Evolutionary conservation across 2,329 filamentous ascomycete species (phyloP).

Genomic region (Lachnellula willkommii): DNA sequence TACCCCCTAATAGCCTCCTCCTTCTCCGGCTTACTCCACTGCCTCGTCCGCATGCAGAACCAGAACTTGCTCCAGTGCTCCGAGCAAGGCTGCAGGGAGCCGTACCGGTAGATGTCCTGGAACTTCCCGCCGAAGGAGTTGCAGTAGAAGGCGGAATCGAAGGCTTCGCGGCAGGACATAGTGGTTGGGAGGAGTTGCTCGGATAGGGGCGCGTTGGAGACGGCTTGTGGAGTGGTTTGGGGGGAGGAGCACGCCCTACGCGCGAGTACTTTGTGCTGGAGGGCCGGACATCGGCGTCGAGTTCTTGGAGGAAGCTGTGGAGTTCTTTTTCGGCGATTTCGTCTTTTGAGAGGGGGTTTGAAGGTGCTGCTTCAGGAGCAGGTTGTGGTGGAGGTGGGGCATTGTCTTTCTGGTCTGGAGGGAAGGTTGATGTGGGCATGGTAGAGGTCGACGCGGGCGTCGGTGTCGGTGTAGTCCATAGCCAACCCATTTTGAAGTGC

Average conservation of each 20-base stretch:
- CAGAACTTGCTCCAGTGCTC: slow-evolving; percentile 92
- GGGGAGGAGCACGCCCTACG: slow-evolving; percentile 18
- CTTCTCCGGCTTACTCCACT: slow-evolving; percentile 53
- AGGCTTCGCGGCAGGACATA: slow-evolving; percentile 86
- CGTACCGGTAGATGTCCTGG: slow-evolving; percentile 85
- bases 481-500: slow-evolving; percentile 52
- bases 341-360: slow-evolving; percentile 23
- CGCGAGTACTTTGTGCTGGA: slow-evolving; percentile 26
- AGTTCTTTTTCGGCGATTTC: slow-evolving; percentile 32
- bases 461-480: slow-evolving; percentile 44
- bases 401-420: slow-evolving; percentile 17
- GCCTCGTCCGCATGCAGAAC: slow-evolving; percentile 89
- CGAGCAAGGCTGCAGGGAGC: slow-evolving; percentile 67
- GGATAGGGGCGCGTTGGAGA: slow-evolving; percentile 40
- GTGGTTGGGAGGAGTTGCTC: slow-evolving; percentile 69
- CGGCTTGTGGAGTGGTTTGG: slow-evolving; percentile 10
- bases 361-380: slow-evolving; percentile 6
- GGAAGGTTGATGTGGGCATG: slow-evolving; percentile 13
- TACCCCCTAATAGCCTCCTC: slow-evolving; percentile 39
- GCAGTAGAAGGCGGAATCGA: slow-evolving; percentile 93
- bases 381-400: slow-evolving; percentile 9
- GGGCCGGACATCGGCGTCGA: slow-evolving; percentile 24
- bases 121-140: slow-evolving; percentile 87
- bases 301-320: slow-evolving; percentile 32
- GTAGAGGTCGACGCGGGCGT: slow-evolving; percentile 27